phyloP scores from a whole-genome alignment of 176 grass and related monocot genomes.

The Pontederia crassipes region DNA sequence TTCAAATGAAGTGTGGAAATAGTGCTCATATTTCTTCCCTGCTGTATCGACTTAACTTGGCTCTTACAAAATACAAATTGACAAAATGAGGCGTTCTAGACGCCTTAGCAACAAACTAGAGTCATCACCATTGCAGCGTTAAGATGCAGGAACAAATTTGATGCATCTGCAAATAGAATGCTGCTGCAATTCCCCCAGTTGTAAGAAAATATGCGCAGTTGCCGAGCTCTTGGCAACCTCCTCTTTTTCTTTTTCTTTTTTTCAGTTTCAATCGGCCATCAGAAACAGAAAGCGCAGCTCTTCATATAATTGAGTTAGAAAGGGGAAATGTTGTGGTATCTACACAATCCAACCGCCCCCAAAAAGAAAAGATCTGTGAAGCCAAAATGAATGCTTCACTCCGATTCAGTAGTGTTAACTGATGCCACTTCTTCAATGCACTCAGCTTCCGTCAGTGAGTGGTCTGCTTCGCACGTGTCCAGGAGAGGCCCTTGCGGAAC shows the following conservation, averaged over 20 bases:
- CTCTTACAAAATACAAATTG: no score
- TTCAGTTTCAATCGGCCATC: not conserved
- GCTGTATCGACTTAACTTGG: no score
- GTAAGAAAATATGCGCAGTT: no score
- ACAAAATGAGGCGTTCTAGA: no score
- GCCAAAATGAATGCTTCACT: constrained; percentile 17
- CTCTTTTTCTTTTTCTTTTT: not conserved
- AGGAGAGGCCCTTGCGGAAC: constrained; percentile 60
- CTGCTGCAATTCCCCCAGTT: no score
- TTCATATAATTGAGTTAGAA: not conserved
- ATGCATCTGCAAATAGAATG: no score
- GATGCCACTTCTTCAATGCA: constrained; percentile 24
- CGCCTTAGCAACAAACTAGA: no score
- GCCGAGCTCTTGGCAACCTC: not conserved
- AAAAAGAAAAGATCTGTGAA: not conserved
- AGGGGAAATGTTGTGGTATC: not conserved
- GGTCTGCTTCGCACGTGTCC: constrained; percentile 10
- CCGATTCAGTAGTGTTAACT: constrained; percentile 29
- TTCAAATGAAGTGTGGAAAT: no score
- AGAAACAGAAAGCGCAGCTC: not conserved
- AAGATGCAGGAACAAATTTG: no score
- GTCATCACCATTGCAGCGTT: no score
- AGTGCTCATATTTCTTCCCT: no score
- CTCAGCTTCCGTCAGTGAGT: constrained; percentile 13
- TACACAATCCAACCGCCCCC: not conserved